Percentiles rank a stretch among this genome's conserved stretches.
Evolutionary conservation across 257 asterid genomes (phyloP).

Genomic region (Solanum megistacrolobum): DNA sequence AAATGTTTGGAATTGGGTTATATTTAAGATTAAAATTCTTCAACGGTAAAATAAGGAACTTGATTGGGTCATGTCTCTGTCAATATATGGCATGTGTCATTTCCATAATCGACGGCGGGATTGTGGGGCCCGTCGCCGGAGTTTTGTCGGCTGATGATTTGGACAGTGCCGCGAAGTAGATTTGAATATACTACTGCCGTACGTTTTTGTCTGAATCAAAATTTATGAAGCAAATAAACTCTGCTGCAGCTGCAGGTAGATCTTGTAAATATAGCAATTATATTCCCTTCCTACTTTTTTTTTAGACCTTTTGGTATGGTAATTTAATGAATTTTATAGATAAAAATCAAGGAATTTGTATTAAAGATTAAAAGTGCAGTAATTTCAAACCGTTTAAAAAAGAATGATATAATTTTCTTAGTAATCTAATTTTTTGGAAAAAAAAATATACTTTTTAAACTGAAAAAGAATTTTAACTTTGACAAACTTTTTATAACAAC

Average conservation of each 20-base stretch:
- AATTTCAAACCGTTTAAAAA: neutral
- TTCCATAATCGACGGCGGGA: neutral
- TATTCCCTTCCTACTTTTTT: neutral
- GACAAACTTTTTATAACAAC: neutral
- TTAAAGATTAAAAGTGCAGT: neutral
- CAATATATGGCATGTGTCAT: neutral
- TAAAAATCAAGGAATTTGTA: neutral
- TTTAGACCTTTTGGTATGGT: neutral
- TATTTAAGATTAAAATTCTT: neutral
- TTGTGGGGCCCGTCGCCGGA: neutral
- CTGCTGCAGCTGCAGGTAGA: neutral
- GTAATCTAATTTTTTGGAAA: too few relatives aligned
- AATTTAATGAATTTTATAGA: neutral
- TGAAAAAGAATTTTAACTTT: neutral
- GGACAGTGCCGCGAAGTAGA: neutral
- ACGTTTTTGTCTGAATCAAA: neutral
- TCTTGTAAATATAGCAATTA: neutral
- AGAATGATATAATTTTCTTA: neutral
- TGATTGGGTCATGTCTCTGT: neutral
- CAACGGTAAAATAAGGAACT: conserved; percentile 18
- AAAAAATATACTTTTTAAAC: too few relatives aligned
- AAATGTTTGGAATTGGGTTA: neutral
- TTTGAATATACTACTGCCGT: neutral
- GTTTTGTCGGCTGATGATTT: neutral
- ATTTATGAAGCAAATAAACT: neutral